Evolutionary conservation across 805 yeast genomes (phyloP), one percentile per base, ranked within the genome.

Genomic region (Teunomyces funiuensis): DNA sequence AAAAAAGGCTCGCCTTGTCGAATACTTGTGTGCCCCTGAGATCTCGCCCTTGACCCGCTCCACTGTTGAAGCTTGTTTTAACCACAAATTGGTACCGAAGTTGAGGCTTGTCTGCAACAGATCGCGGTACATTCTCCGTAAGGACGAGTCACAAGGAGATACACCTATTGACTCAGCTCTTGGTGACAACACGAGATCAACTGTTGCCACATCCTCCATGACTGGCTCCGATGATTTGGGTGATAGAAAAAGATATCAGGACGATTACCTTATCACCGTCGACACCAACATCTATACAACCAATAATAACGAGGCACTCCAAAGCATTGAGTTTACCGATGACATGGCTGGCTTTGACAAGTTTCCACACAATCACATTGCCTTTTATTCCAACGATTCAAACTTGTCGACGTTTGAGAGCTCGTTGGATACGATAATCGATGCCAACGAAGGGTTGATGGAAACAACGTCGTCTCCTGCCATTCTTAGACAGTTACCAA

Each of bases 301-400:
- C 15, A 57, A 60, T 45, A 39, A 52, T 33, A 34, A 41, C 2
- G 20, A 39, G 22, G 22, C 31, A 6, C 40, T 47, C 10, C 26
- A 41, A 4, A 34, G 27, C 11, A 42, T 55, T 11, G 42, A 44
- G 13, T 47, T 54, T 26, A 16, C 20, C n/a, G 29, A 28, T 6
- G 29, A 28, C 19, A 25, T 40, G 16, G 11, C 23, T 20, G 40
- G 40, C 3, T 48, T 47, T 18, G 70, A 65, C 30, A 49, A 49
- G 6, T 69, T 69, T 38, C 73, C 74, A 1, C 68, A 62, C 51
- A 59, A 58, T 40, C 51, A 54, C 30, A 49, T 68, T 23, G 44
- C 57, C 14, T 43, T 70, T 6, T 53, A 52, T 42, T 64, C 73
- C 17, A 70, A 70, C 47, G 75, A 70, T 50, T 54, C 65, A n/a